These are phyloP conservation scores for Wickerhamiella domercqiae DNA, from an alignment of 805 yeast species.

Conservation along the genomic window DNA sequence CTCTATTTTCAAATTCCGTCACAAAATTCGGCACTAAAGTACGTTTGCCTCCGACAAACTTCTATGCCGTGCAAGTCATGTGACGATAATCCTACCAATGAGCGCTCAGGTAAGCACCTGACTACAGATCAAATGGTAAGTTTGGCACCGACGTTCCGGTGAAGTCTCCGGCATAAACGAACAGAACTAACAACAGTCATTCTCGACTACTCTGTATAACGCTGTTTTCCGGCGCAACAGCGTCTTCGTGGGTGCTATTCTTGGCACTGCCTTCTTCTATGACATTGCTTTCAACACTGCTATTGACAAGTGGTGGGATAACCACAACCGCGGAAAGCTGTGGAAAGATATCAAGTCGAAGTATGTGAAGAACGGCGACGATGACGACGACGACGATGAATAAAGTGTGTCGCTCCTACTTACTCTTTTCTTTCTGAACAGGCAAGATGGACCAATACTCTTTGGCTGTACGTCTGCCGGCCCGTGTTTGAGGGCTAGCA, in stretches of 20 bases:
- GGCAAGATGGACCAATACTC: too few species aligned
- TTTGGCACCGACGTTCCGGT: too few species aligned
- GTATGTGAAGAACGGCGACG: slow-evolving; percentile 19
- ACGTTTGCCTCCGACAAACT: too few species aligned
- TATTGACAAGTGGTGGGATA: slow-evolving; percentile 25
- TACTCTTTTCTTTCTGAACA: too few species aligned
- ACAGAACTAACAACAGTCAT: slow-evolving; percentile 17
- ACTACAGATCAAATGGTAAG: too few species aligned
- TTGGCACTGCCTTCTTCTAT: slow-evolving; percentile 74
- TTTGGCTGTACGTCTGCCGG: too few species aligned
- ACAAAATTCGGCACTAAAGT: slow-evolving; percentile 21
- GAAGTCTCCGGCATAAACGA: too few species aligned
- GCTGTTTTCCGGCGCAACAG: slow-evolving; percentile 79
- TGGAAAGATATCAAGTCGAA: slow-evolving; percentile 21
- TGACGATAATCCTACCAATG: too few species aligned
- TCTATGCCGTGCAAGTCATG: too few species aligned
- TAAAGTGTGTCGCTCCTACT: neutral
- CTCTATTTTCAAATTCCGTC: slow-evolving; percentile 20
- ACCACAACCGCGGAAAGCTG: slow-evolving; percentile 25
- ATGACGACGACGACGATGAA: slow-evolving; percentile 16
- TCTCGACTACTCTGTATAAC: slow-evolving; percentile 42
- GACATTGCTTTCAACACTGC: slow-evolving; percentile 25
- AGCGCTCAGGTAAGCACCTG: too few species aligned
- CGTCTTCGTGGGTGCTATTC: slow-evolving; percentile 65
- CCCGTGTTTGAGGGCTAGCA: too few species aligned